These are phyloP conservation scores for Pseudozyma sp. DNA, from an alignment of 1,284 basidiomycete genomes.

Conservation along the genomic window DNA sequence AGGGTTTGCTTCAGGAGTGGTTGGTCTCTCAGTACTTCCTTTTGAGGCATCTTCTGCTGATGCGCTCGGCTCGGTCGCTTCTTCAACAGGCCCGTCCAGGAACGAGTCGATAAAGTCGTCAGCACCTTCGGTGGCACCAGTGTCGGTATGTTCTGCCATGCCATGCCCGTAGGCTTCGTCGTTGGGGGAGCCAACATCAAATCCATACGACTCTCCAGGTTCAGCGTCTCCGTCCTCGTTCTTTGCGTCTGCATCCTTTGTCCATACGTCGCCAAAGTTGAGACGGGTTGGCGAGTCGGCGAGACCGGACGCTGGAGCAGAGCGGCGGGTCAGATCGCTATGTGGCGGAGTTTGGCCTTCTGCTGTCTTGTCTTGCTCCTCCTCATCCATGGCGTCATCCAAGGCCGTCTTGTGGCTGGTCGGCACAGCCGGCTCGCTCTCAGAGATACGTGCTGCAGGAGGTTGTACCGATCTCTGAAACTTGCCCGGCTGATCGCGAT, in stretches of 20 bases:
- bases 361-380: background rate
- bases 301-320: constrained; percentile 21
- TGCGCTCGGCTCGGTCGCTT: background rate
- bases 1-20: constrained; percentile 41
- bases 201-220: constrained; percentile 31
- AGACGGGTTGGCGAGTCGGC: constrained; percentile 25
- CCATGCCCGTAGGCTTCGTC: constrained; percentile 13
- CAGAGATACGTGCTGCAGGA: constrained; percentile 21
- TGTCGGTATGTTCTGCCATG: constrained; percentile 1
- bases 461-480: constrained; percentile 11
- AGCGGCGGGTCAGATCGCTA: constrained; percentile 8
- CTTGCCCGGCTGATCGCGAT: constrained; percentile 34
- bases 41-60: background rate
- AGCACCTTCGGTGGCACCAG: constrained; percentile 16
- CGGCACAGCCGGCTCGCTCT: constrained; percentile 29
- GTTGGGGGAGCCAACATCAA: constrained; percentile 21
- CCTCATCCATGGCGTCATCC: constrained; percentile 1
- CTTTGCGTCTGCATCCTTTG: constrained; percentile 7
- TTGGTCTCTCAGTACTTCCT: constrained; percentile 13
- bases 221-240: constrained; percentile 4
- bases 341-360: background rate
- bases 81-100: constrained; percentile 36
- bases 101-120: constrained; percentile 65
- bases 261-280: constrained; percentile 41
- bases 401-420: background rate